Evolutionary conservation across 306 rosid genomes (phyloP).

Genomic region (Dryas octopetala): DNA sequence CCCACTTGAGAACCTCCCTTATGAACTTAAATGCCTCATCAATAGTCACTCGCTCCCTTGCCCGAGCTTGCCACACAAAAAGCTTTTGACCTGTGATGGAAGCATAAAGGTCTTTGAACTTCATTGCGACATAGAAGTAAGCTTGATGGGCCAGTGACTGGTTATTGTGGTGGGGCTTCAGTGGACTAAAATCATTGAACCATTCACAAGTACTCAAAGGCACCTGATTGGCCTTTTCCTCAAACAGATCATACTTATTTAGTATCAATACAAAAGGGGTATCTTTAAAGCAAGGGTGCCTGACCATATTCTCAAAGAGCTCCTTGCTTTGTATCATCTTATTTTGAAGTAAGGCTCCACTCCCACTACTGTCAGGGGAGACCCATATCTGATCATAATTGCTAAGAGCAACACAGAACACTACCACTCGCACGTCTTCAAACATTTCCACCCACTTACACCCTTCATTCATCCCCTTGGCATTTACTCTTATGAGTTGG

Average conservation of each 20-base stretch:
- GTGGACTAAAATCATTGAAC: conserved; percentile 77
- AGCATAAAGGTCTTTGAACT: conserved; percentile 89
- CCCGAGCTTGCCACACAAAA: conserved; percentile 82
- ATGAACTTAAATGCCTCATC: conserved; percentile 92
- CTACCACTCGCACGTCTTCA: conserved; percentile 87
- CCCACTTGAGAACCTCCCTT: conserved; percentile 95
- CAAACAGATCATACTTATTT: conserved; percentile 88
- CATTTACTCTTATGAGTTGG: conserved; percentile 95
- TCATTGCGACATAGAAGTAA: conserved; percentile 91
- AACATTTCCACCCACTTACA: conserved; percentile 99
- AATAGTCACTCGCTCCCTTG: conserved; percentile 74
- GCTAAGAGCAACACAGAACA: conserved; percentile 75
- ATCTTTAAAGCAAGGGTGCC: conserved; percentile 84
- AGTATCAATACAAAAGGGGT: conserved; percentile 81
- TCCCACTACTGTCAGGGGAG: conserved; percentile 62
- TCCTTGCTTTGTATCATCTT: conserved; percentile 94
- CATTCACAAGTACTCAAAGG: conserved; percentile 72
- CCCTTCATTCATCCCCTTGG: conserved; percentile 90
- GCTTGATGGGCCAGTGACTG: conserved; percentile 91
- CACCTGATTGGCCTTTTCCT: conserved; percentile 62
- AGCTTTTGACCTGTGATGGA: conserved; percentile 69
- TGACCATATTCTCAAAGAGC: conserved; percentile 83
- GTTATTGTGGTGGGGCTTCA: conserved; percentile 55
- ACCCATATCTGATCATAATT: conserved; percentile 77
- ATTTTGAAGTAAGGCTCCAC: conserved; percentile 79